These are phyloP conservation scores for Aspergillus viridinutans DNA, from an alignment of 2,329 filamentous ascomycete genomes.

Conservation along the genomic window DNA sequence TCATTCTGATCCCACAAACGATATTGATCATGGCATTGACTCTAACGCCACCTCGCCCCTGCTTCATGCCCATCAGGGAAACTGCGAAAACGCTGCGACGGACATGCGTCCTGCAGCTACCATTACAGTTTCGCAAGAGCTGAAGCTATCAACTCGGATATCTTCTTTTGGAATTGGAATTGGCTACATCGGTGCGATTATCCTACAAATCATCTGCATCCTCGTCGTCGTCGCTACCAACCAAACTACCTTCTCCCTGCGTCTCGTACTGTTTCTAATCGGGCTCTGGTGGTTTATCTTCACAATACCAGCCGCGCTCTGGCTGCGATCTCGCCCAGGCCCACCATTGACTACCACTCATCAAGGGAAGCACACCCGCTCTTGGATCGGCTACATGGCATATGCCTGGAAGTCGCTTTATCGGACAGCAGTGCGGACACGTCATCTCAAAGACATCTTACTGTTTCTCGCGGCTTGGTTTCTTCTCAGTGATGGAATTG, in stretches of 20 bases:
- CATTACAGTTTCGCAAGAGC: constrained; percentile 54
- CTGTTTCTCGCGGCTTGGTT: constrained; percentile 93
- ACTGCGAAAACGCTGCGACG: constrained; percentile 3
- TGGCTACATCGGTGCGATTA: constrained; percentile 81
- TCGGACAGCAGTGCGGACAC: constrained; percentile 71
- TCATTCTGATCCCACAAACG: constrained; percentile 10
- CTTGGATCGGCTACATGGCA: constrained; percentile 67
- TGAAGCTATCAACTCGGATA: constrained; percentile 81
- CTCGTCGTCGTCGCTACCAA: constrained; percentile 67
- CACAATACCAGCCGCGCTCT: constrained; percentile 80
- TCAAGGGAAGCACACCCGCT: constrained; percentile 37
- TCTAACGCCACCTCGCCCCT: constrained; percentile 25
- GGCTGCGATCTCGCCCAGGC: constrained; percentile 82
- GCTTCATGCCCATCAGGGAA: constrained; percentile 13
- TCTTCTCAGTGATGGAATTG: constrained; percentile 86
- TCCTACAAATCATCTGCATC: constrained; percentile 79
- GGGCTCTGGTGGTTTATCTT: constrained; percentile 92
- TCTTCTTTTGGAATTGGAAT: constrained; percentile 91
- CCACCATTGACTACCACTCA: constrained; percentile 61
- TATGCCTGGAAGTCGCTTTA: constrained; percentile 86
- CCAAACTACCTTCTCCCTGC: constrained; percentile 78
- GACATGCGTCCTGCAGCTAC: constrained; percentile 1
- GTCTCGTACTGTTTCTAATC: constrained; percentile 80
- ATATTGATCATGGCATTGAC: neutral
- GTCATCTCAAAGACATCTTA: constrained; percentile 70